phyloP scores from a whole-genome alignment of 805 yeast genomes.

The Teunomyces atbi region DNA sequence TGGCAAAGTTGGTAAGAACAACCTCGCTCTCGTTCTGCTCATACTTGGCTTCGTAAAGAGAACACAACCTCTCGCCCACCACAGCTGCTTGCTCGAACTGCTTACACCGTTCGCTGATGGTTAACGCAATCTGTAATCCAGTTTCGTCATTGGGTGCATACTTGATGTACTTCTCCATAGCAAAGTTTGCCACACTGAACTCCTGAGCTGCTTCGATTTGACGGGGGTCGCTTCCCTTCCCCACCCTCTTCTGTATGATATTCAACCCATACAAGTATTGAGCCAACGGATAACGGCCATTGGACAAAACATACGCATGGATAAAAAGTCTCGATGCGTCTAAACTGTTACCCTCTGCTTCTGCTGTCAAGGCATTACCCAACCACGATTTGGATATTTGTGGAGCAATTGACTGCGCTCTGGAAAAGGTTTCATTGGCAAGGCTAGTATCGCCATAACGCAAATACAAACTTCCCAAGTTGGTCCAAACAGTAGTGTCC shows the following conservation, averaged over 20 bases:
- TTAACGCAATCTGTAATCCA: conserved; percentile 56
- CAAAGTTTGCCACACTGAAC: conserved; percentile 60
- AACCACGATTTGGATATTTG: conserved; percentile 75
- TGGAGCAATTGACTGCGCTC: conserved; percentile 83
- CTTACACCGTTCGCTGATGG: conserved; percentile 67
- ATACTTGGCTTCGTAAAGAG: conserved; percentile 51
- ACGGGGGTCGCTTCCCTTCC: conserved; percentile 47
- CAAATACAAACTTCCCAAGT: conserved; percentile 75
- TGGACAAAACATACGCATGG: conserved; percentile 76
- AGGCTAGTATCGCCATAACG: conserved; percentile 65
- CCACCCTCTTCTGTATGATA: conserved; percentile 45
- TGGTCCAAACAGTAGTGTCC: conserved; percentile 73
- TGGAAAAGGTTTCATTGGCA: conserved; percentile 67
- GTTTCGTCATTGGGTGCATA: conserved; percentile 55
- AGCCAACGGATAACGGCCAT: conserved; percentile 67
- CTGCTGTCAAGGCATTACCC: conserved; percentile 72
- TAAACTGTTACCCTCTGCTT: conserved; percentile 46
- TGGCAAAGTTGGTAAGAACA: conserved; percentile 50
- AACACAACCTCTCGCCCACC: conserved; percentile 47
- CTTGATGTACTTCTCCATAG: conserved; percentile 64
- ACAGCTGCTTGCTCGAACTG: conserved; percentile 54
- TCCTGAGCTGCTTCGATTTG: conserved; percentile 63
- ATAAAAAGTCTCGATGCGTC: conserved; percentile 62
- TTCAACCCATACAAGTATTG: conserved; percentile 70
- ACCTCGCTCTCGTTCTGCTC: conserved; percentile 52